Base-by-base conservation (phyloP, 2,329 filamentous ascomycete species). In the Xylariaceae sp. region DNA sequence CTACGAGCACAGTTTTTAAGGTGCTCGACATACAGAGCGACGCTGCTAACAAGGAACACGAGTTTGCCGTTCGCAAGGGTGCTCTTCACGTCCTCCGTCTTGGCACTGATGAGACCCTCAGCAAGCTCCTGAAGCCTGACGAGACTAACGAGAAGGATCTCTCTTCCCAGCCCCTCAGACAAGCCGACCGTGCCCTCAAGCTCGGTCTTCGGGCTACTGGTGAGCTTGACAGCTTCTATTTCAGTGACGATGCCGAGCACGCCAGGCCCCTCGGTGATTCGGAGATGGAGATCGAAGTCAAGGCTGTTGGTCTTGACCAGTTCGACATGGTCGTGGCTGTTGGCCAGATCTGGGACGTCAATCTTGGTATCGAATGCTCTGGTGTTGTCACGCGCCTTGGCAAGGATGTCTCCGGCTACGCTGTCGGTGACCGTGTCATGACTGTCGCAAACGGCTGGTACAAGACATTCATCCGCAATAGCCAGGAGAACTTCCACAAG, bases 1-100 rank as follows among this genome's bases (percentile, higher is more conserved):
- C 68, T 1, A 72, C 71, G 0, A 67, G 69, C 8, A 69, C 75
- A 8, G 70, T 77, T 39, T 59, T 76, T 30, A 62, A 68, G 53
- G 55, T 65, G 3, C 64, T 69, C 34, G 59, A 56, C 34, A 57
- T 69, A n/a, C 65, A 69, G 53, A 64, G 64, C n/a, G 66, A 68
- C 48, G 56, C 63, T 5, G 59, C 61, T 17, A 69, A 69, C 49
- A 55, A 53, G 30, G 68, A 69, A 53, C 59, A 68, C 47, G 68
- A 69, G 55, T 69, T 69, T n/a, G 63, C 68, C 10, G 60, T 58
- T 35, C 65, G 67, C 51, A 63, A 69, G 17, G 68, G 68, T 15
- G 62, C 65, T 47, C 62, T 69, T 23, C 57, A 69, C 7, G 51
- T 69, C 50, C 62, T 66, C 15, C 67, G 66, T 49, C 61, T 68